These are phyloP conservation scores for Vachellia pachyceras DNA, from an alignment of 306 rosid species.

Conservation along the genomic window DNA sequence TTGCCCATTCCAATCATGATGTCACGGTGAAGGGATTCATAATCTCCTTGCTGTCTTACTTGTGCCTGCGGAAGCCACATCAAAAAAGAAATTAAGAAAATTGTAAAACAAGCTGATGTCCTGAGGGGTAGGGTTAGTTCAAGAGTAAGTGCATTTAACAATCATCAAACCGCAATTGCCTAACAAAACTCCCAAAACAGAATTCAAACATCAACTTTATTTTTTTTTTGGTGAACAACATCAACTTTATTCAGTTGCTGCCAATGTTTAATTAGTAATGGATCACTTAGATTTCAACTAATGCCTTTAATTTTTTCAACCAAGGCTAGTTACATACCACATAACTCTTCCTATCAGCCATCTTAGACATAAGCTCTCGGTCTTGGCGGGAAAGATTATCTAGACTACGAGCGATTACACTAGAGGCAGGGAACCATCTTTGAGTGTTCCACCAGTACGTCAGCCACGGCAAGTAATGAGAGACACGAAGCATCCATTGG, in stretches of 20 bases:
- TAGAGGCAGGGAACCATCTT: constrained; percentile 67
- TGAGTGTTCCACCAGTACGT: constrained; percentile 96
- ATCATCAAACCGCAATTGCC: neutral
- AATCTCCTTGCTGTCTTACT: constrained; percentile 73
- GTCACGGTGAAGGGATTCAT: constrained; percentile 69
- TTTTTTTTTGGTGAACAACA: no score
- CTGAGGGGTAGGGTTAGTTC: neutral
- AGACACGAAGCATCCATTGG: constrained; percentile 77
- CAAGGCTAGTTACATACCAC: constrained; percentile 37
- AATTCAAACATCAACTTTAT: constrained; percentile 5
- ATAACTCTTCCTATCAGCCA: constrained; percentile 14
- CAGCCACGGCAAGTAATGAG: constrained; percentile 83
- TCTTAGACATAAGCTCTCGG: constrained; percentile 15
- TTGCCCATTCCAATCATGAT: constrained; percentile 64
- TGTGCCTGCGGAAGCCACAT: constrained; percentile 55
- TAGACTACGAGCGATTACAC: constrained; percentile 15
- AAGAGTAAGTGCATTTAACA: constrained; percentile 10
- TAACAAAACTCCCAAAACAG: neutral
- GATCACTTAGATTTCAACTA: constrained; percentile 8
- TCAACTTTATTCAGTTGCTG: neutral
- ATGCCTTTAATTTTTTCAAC: constrained; percentile 1
- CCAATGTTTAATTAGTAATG: constrained; percentile 9
- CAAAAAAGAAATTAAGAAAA: constrained; percentile 17
- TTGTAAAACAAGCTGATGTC: constrained; percentile 15
- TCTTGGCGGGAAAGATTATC: constrained; percentile 45